Percentiles rank a stretch among this genome's conserved stretches.
phyloP scores from a whole-genome alignment of 805 yeast species.

The Spathaspora hagerdaliae region DNA sequence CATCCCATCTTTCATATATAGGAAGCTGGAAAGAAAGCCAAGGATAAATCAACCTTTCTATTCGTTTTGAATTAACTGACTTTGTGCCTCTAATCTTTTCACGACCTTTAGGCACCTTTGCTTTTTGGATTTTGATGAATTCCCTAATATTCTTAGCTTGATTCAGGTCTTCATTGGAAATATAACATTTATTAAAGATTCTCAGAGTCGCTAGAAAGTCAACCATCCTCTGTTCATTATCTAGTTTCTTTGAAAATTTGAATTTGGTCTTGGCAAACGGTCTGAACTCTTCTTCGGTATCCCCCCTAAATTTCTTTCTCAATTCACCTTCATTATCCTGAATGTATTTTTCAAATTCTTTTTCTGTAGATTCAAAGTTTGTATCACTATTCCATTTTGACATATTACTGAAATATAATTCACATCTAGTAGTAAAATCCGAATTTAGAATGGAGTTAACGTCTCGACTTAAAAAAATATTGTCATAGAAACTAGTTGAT shows the following conservation, averaged over 20 bases:
- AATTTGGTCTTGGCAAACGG: constrained; percentile 23
- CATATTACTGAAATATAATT: constrained; percentile 42
- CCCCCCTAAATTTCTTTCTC: neutral
- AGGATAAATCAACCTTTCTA: constrained; percentile 24
- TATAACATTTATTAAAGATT: constrained; percentile 44
- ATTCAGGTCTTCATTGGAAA: constrained; percentile 18
- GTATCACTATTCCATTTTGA: constrained; percentile 5
- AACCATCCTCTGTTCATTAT: constrained; percentile 31
- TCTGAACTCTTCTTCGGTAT: constrained; percentile 12
- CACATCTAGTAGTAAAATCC: constrained; percentile 37
- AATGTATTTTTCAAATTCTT: neutral
- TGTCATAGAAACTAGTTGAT: constrained; percentile 19
- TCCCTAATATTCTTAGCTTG: neutral
- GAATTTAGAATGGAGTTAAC: constrained; percentile 17
- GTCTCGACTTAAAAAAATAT: constrained; percentile 17
- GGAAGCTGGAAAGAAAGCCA: constrained; percentile 38
- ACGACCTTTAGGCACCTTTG: neutral
- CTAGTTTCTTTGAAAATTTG: constrained; percentile 15
- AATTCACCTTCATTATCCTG: neutral
- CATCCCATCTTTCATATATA: constrained; percentile 37
- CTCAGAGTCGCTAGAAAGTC: constrained; percentile 43
- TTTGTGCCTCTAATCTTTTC: neutral
- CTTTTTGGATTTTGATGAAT: neutral
- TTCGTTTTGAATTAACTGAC: neutral
- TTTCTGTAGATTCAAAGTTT: neutral